These are phyloP conservation scores for Ophiognomonia clavigignenti-juglandacearum DNA, from an alignment of 2,329 filamentous ascomycete species.

Conservation along the genomic window DNA sequence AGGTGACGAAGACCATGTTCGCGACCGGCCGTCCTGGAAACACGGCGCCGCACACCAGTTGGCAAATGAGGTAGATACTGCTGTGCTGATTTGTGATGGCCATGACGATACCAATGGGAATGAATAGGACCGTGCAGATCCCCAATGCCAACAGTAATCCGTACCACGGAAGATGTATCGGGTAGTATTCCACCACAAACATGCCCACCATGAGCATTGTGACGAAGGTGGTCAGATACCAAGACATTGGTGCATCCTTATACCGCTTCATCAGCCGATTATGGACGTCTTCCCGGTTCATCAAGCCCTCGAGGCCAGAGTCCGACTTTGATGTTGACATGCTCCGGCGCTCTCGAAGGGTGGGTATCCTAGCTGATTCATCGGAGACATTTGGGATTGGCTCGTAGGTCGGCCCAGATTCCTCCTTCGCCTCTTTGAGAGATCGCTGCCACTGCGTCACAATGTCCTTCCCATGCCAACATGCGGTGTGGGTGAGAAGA, in stretches of 20 bases:
- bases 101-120: constrained; percentile 90
- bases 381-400: constrained; percentile 28
- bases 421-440: constrained; percentile 55
- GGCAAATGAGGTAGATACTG: constrained; percentile 81
- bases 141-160: constrained; percentile 73
- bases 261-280: constrained; percentile 80
- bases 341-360: constrained; percentile 1
- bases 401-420: constrained; percentile 47
- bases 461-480: constrained; percentile 83
- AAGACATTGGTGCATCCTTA: constrained; percentile 72
- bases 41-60: constrained; percentile 74
- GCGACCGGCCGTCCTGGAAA: constrained; percentile 84
- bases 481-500: constrained; percentile 72
- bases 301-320: constrained; percentile 44
- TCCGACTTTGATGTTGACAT: constrained; percentile 27
- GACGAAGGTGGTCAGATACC: constrained; percentile 74
- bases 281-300: constrained; percentile 75
- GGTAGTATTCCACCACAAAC: constrained; percentile 81
- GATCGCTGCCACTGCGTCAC: constrained; percentile 70
- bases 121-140: constrained; percentile 78
- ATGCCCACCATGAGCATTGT: constrained; percentile 75
- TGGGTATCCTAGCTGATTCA: constrained; percentile 6
- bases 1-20: constrained; percentile 92
- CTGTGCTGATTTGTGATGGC: constrained; percentile 87
- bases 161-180: constrained; percentile 81